Base-by-base conservation (phyloP, 2,329 filamentous ascomycete genomes). In the Cyphellophora attinorum region DNA sequence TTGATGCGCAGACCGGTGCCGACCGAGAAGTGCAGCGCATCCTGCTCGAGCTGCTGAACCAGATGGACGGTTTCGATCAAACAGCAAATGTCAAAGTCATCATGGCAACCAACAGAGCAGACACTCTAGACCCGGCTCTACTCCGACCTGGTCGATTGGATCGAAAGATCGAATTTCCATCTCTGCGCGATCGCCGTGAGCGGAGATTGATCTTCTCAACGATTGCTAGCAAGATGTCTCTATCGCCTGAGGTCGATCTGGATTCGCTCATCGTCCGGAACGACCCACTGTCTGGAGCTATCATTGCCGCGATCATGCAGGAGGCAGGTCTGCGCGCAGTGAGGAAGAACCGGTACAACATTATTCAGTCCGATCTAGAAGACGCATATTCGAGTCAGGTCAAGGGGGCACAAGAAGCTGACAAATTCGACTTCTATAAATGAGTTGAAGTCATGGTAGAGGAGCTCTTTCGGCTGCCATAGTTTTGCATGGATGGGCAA, bases 51-150 rank as follows among this genome's bases (percentile, higher is more conserved):
- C 69, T 98, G 48, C 79, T 98, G 46, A 98, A 98, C 67, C 91
- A 98, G 65, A 98, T 98, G 91, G 91, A 98, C 59, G 91, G 91
- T 47, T 98, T 98, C 68, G 91, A 98, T 61, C 91, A 98, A 64
- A 94, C 86, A 1, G 84, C 85, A 59, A 98, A 98, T 62, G 91
- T 98, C 64, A 98, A 98, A 70, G 91, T 98, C 58, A 98, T 98
- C 67, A 98, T 98, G 91, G 91, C 91, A 48, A 98, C 91, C 49
- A 98, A 98, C 70, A 82, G 91, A 58, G 89, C 91, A 47, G 91
- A 96, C 61, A 98, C 91, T 5, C 74, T 98, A 46, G 91, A 98
- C 58, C 91, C 91, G 11, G 91, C 91, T 27, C 73, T 98, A 42
- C 76, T 98, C 42, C 85, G 91, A 52, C 91, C 91, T 19, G 91